A percentile compares a stretch with the other conserved stretches of the same genome.
phyloP scores from a whole-genome alignment of 2,329 filamentous ascomycete species.

The Proliferodiscus dingleyae region DNA sequence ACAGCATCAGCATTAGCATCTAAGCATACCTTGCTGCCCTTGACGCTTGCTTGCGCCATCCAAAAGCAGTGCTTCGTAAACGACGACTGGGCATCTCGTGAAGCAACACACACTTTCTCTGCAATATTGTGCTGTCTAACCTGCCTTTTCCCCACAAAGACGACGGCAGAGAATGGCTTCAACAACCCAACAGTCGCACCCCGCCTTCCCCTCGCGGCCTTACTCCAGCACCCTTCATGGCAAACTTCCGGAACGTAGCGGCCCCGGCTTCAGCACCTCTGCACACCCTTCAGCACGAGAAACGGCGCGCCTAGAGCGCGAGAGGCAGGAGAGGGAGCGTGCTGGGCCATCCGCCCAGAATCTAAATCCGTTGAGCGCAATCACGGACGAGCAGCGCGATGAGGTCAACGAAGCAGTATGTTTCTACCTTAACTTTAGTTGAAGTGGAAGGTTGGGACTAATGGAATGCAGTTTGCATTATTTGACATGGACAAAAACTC shows the following conservation, averaged over 20 bases:
- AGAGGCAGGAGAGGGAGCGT: constrained; percentile 32
- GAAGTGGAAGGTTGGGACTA: no score
- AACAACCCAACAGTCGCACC: constrained; percentile 40
- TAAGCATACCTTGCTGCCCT: no score
- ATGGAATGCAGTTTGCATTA: constrained; percentile 66
- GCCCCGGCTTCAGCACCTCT: constrained; percentile 34
- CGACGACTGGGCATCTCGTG: not conserved
- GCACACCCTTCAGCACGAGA: constrained; percentile 30
- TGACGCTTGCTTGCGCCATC: no score
- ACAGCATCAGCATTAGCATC: no score
- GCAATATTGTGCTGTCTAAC: not conserved
- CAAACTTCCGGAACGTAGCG: constrained; percentile 45
- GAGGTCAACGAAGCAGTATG: constrained; percentile 91
- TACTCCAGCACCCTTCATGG: constrained; percentile 38
- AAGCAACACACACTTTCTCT: not conserved
- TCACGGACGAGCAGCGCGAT: constrained; percentile 85
- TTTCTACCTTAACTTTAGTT: no score
- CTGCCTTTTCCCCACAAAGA: no score
- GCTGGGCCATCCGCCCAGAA: constrained; percentile 13
- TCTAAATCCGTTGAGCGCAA: constrained; percentile 29
- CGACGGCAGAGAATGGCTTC: no score
- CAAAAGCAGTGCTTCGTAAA: not conserved
- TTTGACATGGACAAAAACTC: constrained; percentile 97
- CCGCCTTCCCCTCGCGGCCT: constrained; percentile 44
- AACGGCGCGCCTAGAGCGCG: constrained; percentile 36